A percentile compares a stretch with the other conserved stretches of the same genome.
Evolutionary conservation across 192 early-diverging fungal species (phyloP).

Genomic region (Backusella australiensis): DNA sequence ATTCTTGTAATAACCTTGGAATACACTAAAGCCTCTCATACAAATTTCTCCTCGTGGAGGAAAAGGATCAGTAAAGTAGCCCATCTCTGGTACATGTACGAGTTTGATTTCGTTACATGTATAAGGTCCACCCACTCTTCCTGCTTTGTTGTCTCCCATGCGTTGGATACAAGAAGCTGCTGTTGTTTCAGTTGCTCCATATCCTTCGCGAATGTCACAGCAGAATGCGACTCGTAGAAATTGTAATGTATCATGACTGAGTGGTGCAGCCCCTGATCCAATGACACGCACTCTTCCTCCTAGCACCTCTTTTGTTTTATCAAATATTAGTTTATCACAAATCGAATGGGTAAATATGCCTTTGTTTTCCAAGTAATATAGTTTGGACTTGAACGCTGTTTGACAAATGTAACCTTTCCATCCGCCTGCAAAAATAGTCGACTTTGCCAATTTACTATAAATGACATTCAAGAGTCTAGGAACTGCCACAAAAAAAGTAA

Average conservation of each 20-base stretch:
- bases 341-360: conserved; percentile 70
- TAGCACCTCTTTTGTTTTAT: conserved; percentile 63
- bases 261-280: conserved; percentile 83
- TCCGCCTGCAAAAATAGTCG: conserved; percentile 59
- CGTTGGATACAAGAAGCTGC: conserved; percentile 53
- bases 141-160: conserved; percentile 62
- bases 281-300: conserved; percentile 80
- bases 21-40: conserved; percentile 72
- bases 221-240: conserved; percentile 83
- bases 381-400: conserved; percentile 53
- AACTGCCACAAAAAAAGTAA: conserved; percentile 79
- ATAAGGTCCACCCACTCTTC: conserved; percentile 73
- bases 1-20: conserved; percentile 76
- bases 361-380: conserved; percentile 58
- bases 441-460: conserved; percentile 69
- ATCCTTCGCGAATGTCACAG: conserved; percentile 77
- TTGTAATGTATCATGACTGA: conserved; percentile 71
- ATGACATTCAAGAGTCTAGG: conserved; percentile 88
- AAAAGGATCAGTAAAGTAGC: conserved; percentile 77
- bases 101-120: conserved; percentile 84
- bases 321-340: conserved; percentile 89
- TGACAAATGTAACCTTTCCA: conserved; percentile 55
- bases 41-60: conserved; percentile 87
- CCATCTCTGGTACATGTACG: conserved; percentile 87
- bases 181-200: conserved; percentile 81